Base-by-base conservation (phyloP, 2,329 filamentous ascomycete genomes). In the Aspergillus spinulosporus region DNA sequence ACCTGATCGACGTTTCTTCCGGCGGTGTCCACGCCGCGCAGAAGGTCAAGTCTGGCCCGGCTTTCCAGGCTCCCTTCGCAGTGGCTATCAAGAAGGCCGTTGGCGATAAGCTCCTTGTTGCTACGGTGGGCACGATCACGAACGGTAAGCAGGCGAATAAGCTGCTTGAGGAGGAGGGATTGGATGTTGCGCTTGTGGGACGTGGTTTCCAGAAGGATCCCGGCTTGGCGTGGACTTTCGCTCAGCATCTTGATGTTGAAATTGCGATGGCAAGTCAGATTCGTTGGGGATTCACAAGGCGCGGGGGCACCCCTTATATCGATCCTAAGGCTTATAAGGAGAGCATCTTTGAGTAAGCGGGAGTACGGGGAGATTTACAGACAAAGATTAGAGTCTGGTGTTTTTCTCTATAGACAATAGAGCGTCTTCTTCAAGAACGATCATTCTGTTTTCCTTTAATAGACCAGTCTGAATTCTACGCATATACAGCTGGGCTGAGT, bases 191-290 rank as follows among this genome's bases (percentile, higher is more conserved):
- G 0, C 80, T 93, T 14, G 80, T 88, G 1, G 92, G 84, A 0
- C 80, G 90, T 54, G 87, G 88, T 67, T 94, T 94, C 73, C 80
- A 95, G 75, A 85, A 90, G 70, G 90, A 96, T 68, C 89, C 92
- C 0, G 86, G 89, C 56, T 85, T 92, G 68, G 88, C 91, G 6
- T 84, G 90, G 74, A 81, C 83, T 34, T 87, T 84, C 60, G 92
- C 90, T 0, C 82, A 89, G 59, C 83, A 91, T 62, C 76, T 96
- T 32, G 85, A 84, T 7, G 85, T 92, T 3, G 77, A 84, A 56
- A 84, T 92, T 4, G 78, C 87, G 64, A 88, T 87, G 83, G 84
- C 91, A 1, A 84, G 85, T 62, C 90, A 95, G 73, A 85, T 85
- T 49, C 72, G 81, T 14, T 85, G 82, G 82, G 81, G 80, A 7